Evolutionary conservation across 371 early-diverging fungal genomes (phyloP), one percentile per base, ranked within the genome.

Genomic region (Rhizopus arrhizus): DNA sequence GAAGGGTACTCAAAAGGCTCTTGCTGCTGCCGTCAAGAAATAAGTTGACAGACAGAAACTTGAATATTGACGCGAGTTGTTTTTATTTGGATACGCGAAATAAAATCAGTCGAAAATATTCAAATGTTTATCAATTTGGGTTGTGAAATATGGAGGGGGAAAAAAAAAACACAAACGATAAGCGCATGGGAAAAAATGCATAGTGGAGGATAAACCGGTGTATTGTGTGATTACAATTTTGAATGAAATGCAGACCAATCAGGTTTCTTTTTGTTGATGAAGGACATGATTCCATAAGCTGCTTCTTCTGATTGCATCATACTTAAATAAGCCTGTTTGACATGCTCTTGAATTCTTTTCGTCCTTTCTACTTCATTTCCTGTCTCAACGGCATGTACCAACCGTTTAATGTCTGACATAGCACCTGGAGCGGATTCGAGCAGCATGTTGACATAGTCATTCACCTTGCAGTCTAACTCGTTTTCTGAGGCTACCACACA

Each of bases 251-350:
- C 69, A 15, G 74, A 77, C 90, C 88, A 89, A 49, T 85, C 76
- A 10, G 90, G 85, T 60, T 71, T 80, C 34, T 79, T 63, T 58
- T 85, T 84, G 28, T 46, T 49, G 2, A 62, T 53, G 73, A 88
- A 89, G 4, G 84, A 78, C 54, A 72, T 69, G 59, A 89, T 87
- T 22, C 89, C 91, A 56, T 82, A 81, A 2, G 82, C 84, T 6
- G 89, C 89, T 68, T 90, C 90, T 48, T 84, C 81, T 3, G 85
- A 85, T 10, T 74, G 68, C 75, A 89, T 77, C 90, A 89, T 88
- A 13, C 76, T 68, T n/a, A 77, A 64, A 61, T 85, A 89, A 2
- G 73, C 72, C 5, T 62, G 46, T 42, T 74, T 51, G 5, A 83
- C 82, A 7, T 58, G 61, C 41, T 77, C 65, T 12, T 78, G 77